Percentiles rank a stretch among this genome's conserved stretches.
Evolutionary conservation across 2,329 filamentous ascomycete species (phyloP).

Genomic region (Trichoderma koningiopsis): DNA sequence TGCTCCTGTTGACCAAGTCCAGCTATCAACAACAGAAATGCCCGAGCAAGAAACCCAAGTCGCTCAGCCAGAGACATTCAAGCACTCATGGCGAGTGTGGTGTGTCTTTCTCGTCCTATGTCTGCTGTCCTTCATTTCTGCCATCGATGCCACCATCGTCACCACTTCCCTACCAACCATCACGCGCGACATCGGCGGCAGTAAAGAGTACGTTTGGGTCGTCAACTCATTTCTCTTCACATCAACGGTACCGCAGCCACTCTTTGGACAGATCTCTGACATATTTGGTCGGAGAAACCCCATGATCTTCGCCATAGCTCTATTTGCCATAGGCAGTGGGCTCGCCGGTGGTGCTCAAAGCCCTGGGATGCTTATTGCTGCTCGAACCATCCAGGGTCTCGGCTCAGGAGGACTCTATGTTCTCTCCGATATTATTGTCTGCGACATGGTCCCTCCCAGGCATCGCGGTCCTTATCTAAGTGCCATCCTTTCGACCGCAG

Average conservation of each 20-base stretch:
- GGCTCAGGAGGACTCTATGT: constrained; percentile 34
- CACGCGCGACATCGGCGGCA: constrained; percentile 1
- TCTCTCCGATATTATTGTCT: constrained; percentile 40
- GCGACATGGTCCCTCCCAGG: constrained; percentile 53
- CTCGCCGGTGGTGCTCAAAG: constrained; percentile 47
- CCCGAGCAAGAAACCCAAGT: no score
- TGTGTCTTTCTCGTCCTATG: constrained; percentile 16
- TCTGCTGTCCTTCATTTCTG: constrained; percentile 1
- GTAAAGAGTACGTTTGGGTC: constrained; percentile 9
- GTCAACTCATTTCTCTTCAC: constrained; percentile 15
- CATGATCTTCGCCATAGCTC: constrained; percentile 43
- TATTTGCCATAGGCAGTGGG: constrained; percentile 56
- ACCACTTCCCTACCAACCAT: constrained; percentile 7
- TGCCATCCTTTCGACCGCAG: constrained; percentile 38
- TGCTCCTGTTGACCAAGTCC: not conserved
- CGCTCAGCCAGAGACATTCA: not conserved
- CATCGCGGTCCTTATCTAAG: constrained; percentile 48
- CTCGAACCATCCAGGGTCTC: constrained; percentile 47
- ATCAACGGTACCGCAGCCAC: constrained; percentile 41
- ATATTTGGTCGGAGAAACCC: constrained; percentile 54
- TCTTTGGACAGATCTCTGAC: constrained; percentile 53
- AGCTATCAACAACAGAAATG: not conserved
- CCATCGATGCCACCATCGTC: constrained; percentile 10
- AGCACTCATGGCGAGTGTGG: constrained; percentile 11
- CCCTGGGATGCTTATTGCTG: constrained; percentile 48